Percentiles rank a stretch among this genome's conserved stretches.
These are phyloP conservation scores for Aspergillus novofumigatus DNA, from an alignment of 2,329 filamentous ascomycete species.

Conservation along the genomic window DNA sequence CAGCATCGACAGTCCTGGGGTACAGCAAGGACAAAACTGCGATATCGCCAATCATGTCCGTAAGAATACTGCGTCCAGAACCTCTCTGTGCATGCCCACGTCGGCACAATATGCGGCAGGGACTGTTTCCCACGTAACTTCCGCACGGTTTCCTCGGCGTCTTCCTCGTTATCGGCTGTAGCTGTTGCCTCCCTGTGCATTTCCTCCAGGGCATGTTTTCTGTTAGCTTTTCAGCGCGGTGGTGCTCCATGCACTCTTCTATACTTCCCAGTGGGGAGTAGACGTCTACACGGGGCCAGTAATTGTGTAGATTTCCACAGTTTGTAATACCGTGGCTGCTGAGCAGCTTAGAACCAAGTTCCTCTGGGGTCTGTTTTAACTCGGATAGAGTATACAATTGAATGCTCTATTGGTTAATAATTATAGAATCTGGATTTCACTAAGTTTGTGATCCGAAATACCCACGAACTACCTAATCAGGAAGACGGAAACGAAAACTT, in stretches of 20 bases:
- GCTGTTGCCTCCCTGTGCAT: not conserved
- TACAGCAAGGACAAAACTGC: not conserved
- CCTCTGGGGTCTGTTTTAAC: not conserved
- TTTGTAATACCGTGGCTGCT: not conserved
- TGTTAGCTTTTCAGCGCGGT: slow-evolving; percentile 8
- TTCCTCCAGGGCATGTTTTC: not conserved
- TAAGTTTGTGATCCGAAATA: too few species aligned
- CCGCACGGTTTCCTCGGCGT: not conserved
- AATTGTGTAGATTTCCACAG: slow-evolving; percentile 14
- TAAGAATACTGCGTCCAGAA: not conserved
- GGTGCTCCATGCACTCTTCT: slow-evolving; percentile 12
- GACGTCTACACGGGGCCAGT: slow-evolving; percentile 13
- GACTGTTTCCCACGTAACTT: not conserved
- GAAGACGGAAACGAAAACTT: too few species aligned
- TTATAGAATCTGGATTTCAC: too few species aligned
- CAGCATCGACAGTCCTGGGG: slow-evolving; percentile 1
- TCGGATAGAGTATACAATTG: not conserved
- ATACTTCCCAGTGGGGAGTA: slow-evolving; percentile 8
- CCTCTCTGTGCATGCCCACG: not conserved
- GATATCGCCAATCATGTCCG: not conserved
- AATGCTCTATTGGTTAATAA: not conserved
- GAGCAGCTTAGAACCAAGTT: not conserved
- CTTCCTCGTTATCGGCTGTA: not conserved
- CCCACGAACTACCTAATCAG: too few species aligned
- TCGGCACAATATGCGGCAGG: not conserved